Base-by-base conservation (phyloP, 495 filamentous ascomycete species). In the Penicillium parvum region DNA sequence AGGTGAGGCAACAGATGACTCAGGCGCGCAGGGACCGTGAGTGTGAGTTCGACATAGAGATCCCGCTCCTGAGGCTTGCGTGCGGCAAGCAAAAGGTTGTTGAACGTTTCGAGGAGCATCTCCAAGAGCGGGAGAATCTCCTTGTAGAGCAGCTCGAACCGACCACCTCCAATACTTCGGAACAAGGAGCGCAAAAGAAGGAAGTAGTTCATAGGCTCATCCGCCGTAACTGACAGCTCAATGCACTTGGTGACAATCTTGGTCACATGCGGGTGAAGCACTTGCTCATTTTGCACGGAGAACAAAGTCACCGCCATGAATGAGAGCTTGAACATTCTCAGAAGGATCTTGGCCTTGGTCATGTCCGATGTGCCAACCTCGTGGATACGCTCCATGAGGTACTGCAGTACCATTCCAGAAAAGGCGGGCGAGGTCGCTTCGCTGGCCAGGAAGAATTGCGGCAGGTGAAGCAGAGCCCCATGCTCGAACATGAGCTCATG, bases 261-360 rank as follows among this genome's bases (percentile, higher is more conserved):
- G 28, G 89, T 84, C 32, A 99, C 92, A 63, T 97, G 94, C 0
- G 94, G 94, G 29, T 96, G 76, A 11, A 99, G 72, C 2, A 99
- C 90, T 56, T 88, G 85, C 60, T 99, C 94, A 55, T 99, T 99
- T 60, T 96, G 90, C 7, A 77, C 73, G 0, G 88, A 90, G 60
- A 99, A 99, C 7, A 99, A 68, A 0, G 94, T 97, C 19, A 99
- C 94, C 1, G 94, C 94, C 94, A 99, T 99, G 69, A 99, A 99
- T 4, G 90, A 95, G 32, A 99, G 73, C 68, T 99, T 99, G 74
- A 99, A 99, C 37, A 99, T 82, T 32, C 94, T 81, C 11, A 99
- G 73, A 7, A 99, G 71, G 39, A 97, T 92, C 35, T 90, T 89
- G 0, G 91, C 90, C 64, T 88, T 90, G 43, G 85, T 86, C 35